A percentile compares a stretch with the other conserved stretches of the same genome.
Conservation (phyloP, 2,329 filamentous ascomycete species). For the Penicillium sp. region DNA sequence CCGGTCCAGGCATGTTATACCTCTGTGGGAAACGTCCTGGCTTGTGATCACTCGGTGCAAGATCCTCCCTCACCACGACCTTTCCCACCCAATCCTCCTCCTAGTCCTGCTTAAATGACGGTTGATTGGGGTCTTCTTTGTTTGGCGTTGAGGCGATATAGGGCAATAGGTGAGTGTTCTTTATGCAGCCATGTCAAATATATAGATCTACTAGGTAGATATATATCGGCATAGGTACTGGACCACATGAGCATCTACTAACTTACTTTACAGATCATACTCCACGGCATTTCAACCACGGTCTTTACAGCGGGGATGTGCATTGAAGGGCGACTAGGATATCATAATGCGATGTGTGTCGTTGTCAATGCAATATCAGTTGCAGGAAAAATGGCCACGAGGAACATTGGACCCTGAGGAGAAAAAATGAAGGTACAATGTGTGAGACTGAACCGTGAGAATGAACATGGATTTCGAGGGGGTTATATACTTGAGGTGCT, state of each 20-base stretch:
- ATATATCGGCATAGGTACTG: background rate
- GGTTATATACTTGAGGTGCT: background rate
- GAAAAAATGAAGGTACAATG: background rate
- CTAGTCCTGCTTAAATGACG: constrained; percentile 29
- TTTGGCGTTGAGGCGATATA: constrained; percentile 12
- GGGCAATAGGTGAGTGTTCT: constrained; percentile 10
- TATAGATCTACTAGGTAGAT: background rate
- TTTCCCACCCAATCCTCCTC: constrained; percentile 34
- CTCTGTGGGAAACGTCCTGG: constrained; percentile 1
- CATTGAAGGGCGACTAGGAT: background rate
- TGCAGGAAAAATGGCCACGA: background rate
- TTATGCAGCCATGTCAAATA: no score
- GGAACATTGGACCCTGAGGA: background rate
- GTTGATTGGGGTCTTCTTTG: background rate
- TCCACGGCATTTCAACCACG: background rate
- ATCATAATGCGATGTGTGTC: background rate
- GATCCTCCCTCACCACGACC: constrained; percentile 25
- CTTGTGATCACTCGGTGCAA: constrained; percentile 19
- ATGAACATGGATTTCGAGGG: background rate
- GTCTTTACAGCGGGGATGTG: background rate
- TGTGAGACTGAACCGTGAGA: background rate
- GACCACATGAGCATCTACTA: background rate
- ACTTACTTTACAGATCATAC: background rate
- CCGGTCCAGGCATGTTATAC: background rate
- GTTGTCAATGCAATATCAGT: background rate